phyloP scores from a whole-genome alignment of 768 basidiomycete genomes.

The Pleurotus citrinopileatus region DNA sequence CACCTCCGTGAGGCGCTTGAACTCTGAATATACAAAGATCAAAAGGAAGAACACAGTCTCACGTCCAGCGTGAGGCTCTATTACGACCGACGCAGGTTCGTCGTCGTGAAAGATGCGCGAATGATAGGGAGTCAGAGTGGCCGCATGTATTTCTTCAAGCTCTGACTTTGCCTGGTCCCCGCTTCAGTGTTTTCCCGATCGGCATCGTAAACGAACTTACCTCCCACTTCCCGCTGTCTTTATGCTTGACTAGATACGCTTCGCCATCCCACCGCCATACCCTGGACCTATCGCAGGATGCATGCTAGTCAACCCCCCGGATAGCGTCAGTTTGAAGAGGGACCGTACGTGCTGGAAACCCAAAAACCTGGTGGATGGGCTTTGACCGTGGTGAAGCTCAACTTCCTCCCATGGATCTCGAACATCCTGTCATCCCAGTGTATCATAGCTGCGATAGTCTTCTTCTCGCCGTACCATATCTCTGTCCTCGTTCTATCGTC shows the following conservation, averaged over 20 bases:
- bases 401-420: slow-evolving; percentile 2
- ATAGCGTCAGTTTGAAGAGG: neutral
- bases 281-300: neutral
- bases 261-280: slow-evolving; percentile 5
- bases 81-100: neutral
- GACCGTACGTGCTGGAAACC: neutral
- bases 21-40: slow-evolving; percentile 3
- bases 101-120: neutral
- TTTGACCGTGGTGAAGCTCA: neutral
- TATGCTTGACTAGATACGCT: neutral
- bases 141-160: neutral
- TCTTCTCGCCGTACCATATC: neutral
- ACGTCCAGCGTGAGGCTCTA: neutral
- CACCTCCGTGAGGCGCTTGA: neutral
- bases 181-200: neutral
- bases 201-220: neutral
- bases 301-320: neutral
- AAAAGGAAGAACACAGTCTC: neutral
- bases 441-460: neutral
- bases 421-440: slow-evolving; percentile 2
- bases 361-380: neutral
- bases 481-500: neutral
- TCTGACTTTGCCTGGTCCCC: neutral
- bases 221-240: neutral
- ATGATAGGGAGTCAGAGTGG: neutral